phyloP scores from a whole-genome alignment of 106 monocot genomes.

The Dioscorea zingiberensis region DNA sequence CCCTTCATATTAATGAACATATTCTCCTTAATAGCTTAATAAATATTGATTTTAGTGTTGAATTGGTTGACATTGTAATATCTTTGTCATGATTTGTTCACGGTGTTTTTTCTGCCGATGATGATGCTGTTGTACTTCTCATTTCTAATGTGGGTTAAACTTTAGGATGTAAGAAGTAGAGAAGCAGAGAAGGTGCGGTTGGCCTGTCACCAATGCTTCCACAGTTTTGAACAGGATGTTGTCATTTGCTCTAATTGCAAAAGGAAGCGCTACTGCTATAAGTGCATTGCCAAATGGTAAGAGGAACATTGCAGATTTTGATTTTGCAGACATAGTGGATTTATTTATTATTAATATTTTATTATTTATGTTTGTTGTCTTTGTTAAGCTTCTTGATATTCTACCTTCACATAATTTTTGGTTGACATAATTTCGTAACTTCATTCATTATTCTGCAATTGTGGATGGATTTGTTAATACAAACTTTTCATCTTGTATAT shows the following conservation, averaged over 20 bases:
- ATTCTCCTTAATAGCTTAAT: no score
- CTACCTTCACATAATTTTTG: not conserved
- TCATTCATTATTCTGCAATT: no score
- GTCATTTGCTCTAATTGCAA: slow-evolving; percentile 21
- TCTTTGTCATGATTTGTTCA: no score
- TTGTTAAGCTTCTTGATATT: not conserved
- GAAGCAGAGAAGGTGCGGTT: slow-evolving; percentile 5
- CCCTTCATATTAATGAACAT: no score
- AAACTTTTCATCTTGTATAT: no score
- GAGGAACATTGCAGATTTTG: not conserved
- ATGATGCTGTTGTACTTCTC: not conserved
- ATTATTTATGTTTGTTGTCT: not conserved
- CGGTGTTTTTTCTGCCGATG: no score
- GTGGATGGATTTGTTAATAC: no score
- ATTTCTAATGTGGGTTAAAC: slow-evolving; percentile 6
- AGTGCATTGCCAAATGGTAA: slow-evolving; percentile 29
- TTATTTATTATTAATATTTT: no score
- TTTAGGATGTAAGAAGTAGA: slow-evolving; percentile 11
- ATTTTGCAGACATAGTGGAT: not conserved
- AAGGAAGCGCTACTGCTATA: slow-evolving; percentile 19
- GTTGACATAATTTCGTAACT: not conserved
- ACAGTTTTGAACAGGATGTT: slow-evolving; percentile 13
- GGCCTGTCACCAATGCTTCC: slow-evolving; percentile 24
- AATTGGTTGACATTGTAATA: no score
- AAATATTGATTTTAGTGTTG: no score